phyloP scores from a whole-genome alignment of 1,284 basidiomycete genomes.

The Naganishia sp. region DNA sequence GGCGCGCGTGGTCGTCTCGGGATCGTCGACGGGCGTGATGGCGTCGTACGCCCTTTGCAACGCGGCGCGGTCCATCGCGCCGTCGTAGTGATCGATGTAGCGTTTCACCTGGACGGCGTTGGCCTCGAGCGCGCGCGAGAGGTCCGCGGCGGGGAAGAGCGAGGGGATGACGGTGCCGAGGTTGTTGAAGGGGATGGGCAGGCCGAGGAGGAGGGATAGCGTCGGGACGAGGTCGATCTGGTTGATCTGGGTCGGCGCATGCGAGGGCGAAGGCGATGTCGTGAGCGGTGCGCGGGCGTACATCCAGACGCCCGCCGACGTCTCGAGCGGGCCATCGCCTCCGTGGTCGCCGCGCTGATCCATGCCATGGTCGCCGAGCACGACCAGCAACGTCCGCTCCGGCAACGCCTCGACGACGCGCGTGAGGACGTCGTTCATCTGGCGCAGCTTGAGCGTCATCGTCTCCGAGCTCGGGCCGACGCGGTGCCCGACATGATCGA shows the following conservation, averaged over 20 bases:
- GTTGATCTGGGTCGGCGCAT: slow-evolving; percentile 62
- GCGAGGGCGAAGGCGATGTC: neutral
- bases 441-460: slow-evolving; percentile 80
- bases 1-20: slow-evolving; percentile 37
- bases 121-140: slow-evolving; percentile 66
- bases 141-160: slow-evolving; percentile 62
- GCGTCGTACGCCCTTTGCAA: slow-evolving; percentile 15
- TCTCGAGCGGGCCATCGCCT: slow-evolving; percentile 84
- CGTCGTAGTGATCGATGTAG: slow-evolving; percentile 74
- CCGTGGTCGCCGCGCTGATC: slow-evolving; percentile 93
- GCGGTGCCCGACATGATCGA: slow-evolving; percentile 95
- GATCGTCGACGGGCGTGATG: neutral
- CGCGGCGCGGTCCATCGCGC: slow-evolving; percentile 67
- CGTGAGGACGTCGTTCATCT: slow-evolving; percentile 80
- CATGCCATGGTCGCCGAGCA: slow-evolving; percentile 98
- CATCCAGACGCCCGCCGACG: slow-evolving; percentile 84
- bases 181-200: slow-evolving; percentile 94
- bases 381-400: slow-evolving; percentile 82
- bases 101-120: slow-evolving; percentile 75
- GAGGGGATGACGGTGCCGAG: slow-evolving; percentile 90
- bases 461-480: slow-evolving; percentile 84
- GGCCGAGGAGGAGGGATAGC: slow-evolving; percentile 82
- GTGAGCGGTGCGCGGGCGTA: slow-evolving; percentile 64
- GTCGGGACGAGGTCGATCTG: slow-evolving; percentile 96
- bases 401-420: slow-evolving; percentile 67